Conservation (phyloP, 352 stramenopile genomes). For the Globisporangium heterothallicum region DNA sequence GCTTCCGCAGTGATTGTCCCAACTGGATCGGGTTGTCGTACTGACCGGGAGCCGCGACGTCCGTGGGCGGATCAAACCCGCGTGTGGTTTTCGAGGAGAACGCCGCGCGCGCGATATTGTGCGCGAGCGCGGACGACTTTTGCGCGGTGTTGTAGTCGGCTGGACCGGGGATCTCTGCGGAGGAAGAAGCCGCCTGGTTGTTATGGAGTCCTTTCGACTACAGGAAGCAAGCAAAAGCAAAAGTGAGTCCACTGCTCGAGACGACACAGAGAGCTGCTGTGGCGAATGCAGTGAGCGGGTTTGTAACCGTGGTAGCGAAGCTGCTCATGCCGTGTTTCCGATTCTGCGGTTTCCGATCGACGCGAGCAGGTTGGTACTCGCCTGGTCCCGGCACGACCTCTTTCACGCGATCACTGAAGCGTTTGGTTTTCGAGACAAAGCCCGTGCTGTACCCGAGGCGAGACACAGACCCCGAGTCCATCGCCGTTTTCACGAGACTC, state of each 20-base stretch:
- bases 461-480: conserved; percentile 70
- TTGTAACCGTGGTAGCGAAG: conserved; percentile 50
- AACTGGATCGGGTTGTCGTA: conserved; percentile 65
- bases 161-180: conserved; percentile 30
- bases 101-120: conserved; percentile 52
- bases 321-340: conserved; percentile 64
- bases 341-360: conserved; percentile 44
- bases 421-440: conserved; percentile 76
- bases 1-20: conserved; percentile 14
- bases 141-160: conserved; percentile 48
- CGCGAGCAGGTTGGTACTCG: conserved; percentile 38
- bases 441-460: conserved; percentile 65
- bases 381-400: conserved; percentile 54
- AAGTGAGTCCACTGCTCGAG: conserved; percentile 9
- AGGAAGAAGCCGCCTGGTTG: conserved; percentile 20
- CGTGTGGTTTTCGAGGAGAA: conserved; percentile 62
- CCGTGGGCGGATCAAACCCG: conserved; percentile 37
- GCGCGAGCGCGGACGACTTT: conserved; percentile 28
- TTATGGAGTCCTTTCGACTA: conserved; percentile 23
- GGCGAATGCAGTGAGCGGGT: background rate
- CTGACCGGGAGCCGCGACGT: conserved; percentile 57
- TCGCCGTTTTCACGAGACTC: conserved; percentile 49
- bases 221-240: background rate
- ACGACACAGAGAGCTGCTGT: too few relatives aligned
- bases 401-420: conserved; percentile 49